Evolutionary conservation across 176 grass and related monocot genomes (phyloP).

Genomic region (Cenchrus americanus): DNA sequence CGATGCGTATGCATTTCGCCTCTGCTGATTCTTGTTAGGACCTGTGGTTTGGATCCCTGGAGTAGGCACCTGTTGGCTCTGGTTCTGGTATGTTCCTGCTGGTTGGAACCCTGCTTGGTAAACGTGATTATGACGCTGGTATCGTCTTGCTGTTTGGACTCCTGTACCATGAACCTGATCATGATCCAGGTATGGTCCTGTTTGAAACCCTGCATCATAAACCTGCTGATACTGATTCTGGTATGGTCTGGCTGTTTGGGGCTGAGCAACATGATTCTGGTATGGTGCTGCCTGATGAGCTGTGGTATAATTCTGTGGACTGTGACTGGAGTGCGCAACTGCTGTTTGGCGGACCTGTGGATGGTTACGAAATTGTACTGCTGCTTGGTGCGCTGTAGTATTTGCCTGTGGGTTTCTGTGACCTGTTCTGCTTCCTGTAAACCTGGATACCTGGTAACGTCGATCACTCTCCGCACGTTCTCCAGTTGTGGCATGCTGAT

Average conservation of each 20-base stretch:
- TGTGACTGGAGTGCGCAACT: background rate
- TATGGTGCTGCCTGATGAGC: constrained; percentile 8
- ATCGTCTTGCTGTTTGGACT: background rate
- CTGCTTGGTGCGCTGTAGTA: background rate
- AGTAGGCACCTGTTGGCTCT: background rate
- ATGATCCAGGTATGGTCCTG: background rate
- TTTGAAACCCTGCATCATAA: background rate
- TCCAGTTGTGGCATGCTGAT: constrained; percentile 7
- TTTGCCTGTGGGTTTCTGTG: constrained; percentile 15
- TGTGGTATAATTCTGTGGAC: background rate
- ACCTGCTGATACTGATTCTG: constrained; percentile 9
- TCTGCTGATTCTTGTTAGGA: constrained; percentile 23
- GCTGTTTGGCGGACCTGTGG: constrained; percentile 16
- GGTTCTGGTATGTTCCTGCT: constrained; percentile 14
- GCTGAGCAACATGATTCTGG: constrained; percentile 16
- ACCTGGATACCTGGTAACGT: background rate
- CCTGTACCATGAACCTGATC: background rate
- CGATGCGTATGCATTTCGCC: background rate
- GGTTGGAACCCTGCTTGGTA: background rate
- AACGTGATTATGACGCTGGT: background rate
- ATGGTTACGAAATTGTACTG: background rate
- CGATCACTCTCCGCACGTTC: background rate
- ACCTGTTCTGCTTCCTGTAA: constrained; percentile 30
- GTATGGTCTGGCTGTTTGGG: background rate
- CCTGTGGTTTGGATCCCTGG: background rate